phyloP scores from a whole-genome alignment of 768 basidiomycete genomes.

The Saitozyma sp. region DNA sequence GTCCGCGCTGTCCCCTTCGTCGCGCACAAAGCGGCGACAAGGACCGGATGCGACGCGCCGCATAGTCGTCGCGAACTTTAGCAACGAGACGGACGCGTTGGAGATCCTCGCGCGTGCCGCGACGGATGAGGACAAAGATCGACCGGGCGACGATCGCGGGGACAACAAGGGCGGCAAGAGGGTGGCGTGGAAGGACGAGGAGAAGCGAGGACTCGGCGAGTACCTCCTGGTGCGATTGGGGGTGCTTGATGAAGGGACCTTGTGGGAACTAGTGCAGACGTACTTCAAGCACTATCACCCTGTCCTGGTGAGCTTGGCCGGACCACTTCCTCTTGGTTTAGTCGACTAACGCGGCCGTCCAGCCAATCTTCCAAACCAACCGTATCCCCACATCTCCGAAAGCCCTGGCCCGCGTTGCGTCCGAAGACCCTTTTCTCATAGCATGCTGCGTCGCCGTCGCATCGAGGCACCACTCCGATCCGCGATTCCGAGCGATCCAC shows the following conservation, averaged over 20 bases:
- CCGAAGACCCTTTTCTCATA: constrained; percentile 37
- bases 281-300: constrained; percentile 44
- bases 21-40: constrained; percentile 14
- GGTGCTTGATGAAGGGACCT: constrained; percentile 26
- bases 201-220: constrained; percentile 12
- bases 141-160: neutral
- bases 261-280: constrained; percentile 25
- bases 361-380: constrained; percentile 44
- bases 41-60: constrained; percentile 34
- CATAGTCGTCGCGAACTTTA: constrained; percentile 45
- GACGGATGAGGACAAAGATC: constrained; percentile 21
- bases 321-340: neutral
- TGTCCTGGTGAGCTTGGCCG: constrained; percentile 30
- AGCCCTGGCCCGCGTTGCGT: constrained; percentile 30
- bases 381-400: constrained; percentile 33
- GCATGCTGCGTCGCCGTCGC: constrained; percentile 39
- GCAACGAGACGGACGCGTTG: constrained; percentile 49
- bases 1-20: constrained; percentile 25
- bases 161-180: constrained; percentile 4
- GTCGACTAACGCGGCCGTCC: neutral
- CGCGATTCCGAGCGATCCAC: constrained; percentile 30
- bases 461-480: constrained; percentile 35
- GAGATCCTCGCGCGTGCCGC: constrained; percentile 49
- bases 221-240: constrained; percentile 36
- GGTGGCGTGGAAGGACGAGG: constrained; percentile 16